Evolutionary conservation across 176 grass and related monocot genomes (phyloP), one percentile per base, ranked within the genome.

Genomic region (Panicum miliaceum): DNA sequence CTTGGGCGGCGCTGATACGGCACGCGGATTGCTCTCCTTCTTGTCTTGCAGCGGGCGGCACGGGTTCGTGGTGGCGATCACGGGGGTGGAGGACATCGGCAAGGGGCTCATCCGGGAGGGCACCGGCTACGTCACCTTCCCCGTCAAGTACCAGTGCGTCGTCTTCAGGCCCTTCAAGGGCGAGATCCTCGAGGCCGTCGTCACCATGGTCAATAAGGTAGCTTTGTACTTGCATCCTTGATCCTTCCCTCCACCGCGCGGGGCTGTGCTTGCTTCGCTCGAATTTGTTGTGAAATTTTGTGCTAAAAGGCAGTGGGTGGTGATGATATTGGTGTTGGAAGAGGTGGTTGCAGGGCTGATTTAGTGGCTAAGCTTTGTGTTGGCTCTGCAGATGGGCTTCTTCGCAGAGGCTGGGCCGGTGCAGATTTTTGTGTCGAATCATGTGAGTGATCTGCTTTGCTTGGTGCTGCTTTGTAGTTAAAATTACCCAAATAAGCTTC

Each of bases 131-230:
- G 96, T 99, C 77, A 99, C 96, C 63, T 99, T 99, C 84, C 96
- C 96, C 8, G 96, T 99, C 64, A 96, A 99, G 91, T 99, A 99
- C 83, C 96, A 96, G 80, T 95, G 93, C 66, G 93, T 99, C 45
- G 93, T 94, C 75, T 98, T 98, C 79, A 88, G 96, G 8, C 96
- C 96, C 57, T 98, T 98, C 82, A 98, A 98, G 77, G 96, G 93
- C 35, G 93, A 98, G 78, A 98, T 98, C 79, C 89, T 98, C 2
- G 96, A 98, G 75, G 96, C 96, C 64, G 91, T 98, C 50, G 96
- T 98, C 64, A 98, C 96, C 83, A 98, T 98, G 96, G 91, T 98
- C 43, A 98, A 95, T 78, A 98, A 98, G 93, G 95, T 92, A 51
- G 23, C 1, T 25, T 25, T 64, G n/a, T 20, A 8, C 45, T 23